phyloP scores from a whole-genome alignment of 2,329 filamentous ascomycete species.

The Elsinoe australis region DNA sequence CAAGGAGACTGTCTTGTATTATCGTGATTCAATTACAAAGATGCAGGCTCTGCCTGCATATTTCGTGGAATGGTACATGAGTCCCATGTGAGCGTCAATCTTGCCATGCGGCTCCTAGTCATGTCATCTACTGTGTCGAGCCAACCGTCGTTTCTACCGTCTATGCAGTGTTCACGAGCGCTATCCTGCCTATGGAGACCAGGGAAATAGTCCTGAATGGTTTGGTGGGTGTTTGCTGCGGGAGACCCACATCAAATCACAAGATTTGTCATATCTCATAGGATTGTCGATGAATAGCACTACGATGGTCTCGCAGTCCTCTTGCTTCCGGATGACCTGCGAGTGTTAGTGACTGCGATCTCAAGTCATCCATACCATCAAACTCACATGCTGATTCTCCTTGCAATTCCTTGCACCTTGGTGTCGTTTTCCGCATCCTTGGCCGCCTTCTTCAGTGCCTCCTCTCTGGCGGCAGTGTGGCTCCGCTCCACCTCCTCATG shows the following conservation, averaged over 20 bases:
- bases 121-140: no score
- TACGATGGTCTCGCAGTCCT: slow-evolving; percentile 8
- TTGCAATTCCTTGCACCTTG: slow-evolving; percentile 75
- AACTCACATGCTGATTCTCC: slow-evolving; percentile 91
- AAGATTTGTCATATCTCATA: no score
- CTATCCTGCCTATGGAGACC: no score
- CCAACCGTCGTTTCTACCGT: slow-evolving; percentile 6
- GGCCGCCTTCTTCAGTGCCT: slow-evolving; percentile 77
- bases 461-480: slow-evolving; percentile 70
- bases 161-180: no score
- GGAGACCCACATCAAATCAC: no score
- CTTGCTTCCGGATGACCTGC: slow-evolving; percentile 10
- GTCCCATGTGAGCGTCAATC: slow-evolving; percentile 10
- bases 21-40: not conserved
- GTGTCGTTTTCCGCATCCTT: slow-evolving; percentile 88
- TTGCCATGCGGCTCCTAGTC: no score
- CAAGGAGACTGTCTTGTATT: no score
- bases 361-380: not conserved
- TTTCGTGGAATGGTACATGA: slow-evolving; percentile 5
- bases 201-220: no score
- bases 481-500: slow-evolving; percentile 84
- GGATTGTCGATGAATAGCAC: no score
- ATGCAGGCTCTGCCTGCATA: slow-evolving; percentile 7
- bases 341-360: not conserved
- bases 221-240: no score